A percentile compares a stretch with the other conserved stretches of the same genome.
Conservation (phyloP, 2,329 filamentous ascomycete genomes). For the Orbilia quercus region DNA sequence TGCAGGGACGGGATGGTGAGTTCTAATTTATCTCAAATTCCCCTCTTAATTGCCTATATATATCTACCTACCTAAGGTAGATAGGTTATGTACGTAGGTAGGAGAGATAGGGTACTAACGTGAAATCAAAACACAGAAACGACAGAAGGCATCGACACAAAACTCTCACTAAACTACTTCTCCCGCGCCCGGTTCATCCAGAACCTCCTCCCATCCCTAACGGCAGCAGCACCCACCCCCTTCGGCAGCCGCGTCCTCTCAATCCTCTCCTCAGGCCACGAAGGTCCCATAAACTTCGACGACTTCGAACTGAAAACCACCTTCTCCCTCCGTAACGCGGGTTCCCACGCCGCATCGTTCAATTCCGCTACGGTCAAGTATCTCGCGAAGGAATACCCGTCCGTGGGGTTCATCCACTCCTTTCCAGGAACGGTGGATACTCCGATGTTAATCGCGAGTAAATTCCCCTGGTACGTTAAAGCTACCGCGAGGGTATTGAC, state of each 20-base stretch:
- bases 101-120: too few relatives aligned
- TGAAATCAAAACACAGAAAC: slow-evolving; percentile 63
- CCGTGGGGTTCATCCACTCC: slow-evolving; percentile 63
- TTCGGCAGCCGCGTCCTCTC: slow-evolving; percentile 63
- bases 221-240: slow-evolving; percentile 40
- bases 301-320: slow-evolving; percentile 64
- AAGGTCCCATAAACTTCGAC: slow-evolving; percentile 62
- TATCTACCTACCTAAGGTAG: too few relatives aligned
- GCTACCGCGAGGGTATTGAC: slow-evolving; percentile 33
- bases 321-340: slow-evolving; percentile 62
- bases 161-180: slow-evolving; percentile 67
- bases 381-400: slow-evolving; percentile 61
- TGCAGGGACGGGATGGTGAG: slow-evolving; percentile 60
- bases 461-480: slow-evolving; percentile 62
- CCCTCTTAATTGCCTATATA: too few relatives aligned
- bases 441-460: slow-evolving; percentile 59
- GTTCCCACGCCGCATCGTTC: slow-evolving; percentile 64
- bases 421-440: slow-evolving; percentile 63
- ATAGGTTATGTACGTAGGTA: too few relatives aligned
- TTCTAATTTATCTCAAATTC: too few relatives aligned
- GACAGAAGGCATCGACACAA: slow-evolving; percentile 65
- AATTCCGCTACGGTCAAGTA: slow-evolving; percentile 63
- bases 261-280: slow-evolving; percentile 63
- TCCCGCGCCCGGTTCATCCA: slow-evolving; percentile 65
- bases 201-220: slow-evolving; percentile 64